phyloP scores from a whole-genome alignment of 2,329 filamentous ascomycete species.

The Aspergillus sclerotialis region DNA sequence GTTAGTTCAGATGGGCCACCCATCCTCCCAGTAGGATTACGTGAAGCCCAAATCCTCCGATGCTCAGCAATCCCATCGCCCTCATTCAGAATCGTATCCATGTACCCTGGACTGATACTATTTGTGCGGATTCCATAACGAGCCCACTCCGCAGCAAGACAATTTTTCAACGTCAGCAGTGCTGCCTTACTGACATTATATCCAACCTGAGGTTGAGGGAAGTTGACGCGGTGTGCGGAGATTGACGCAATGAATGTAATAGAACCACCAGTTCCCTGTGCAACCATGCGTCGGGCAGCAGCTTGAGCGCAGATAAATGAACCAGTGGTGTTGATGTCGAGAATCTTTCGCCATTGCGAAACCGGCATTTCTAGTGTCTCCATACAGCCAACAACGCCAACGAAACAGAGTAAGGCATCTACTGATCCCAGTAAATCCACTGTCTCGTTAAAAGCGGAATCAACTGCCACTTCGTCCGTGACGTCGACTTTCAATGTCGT shows the following conservation, averaged over 20 bases:
- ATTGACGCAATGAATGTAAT: slow-evolving; percentile 63
- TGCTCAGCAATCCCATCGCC: slow-evolving; percentile 51
- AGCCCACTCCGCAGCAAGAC: slow-evolving; percentile 67
- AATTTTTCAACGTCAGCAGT: slow-evolving; percentile 55
- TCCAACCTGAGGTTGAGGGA: slow-evolving; percentile 61
- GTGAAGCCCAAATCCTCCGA: slow-evolving; percentile 48
- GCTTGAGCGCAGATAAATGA: slow-evolving; percentile 64
- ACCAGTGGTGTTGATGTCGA: slow-evolving; percentile 67
- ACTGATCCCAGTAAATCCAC: slow-evolving; percentile 41
- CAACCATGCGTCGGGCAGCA: slow-evolving; percentile 48
- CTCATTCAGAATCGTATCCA: slow-evolving; percentile 68
- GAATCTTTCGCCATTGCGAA: slow-evolving; percentile 54
- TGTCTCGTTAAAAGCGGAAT: slow-evolving; percentile 7
- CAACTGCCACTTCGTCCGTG: slow-evolving; percentile 39
- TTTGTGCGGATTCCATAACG: slow-evolving; percentile 64
- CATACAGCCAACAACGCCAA: slow-evolving; percentile 59
- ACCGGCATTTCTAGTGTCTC: slow-evolving; percentile 54
- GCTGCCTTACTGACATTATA: slow-evolving; percentile 69
- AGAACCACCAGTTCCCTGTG: slow-evolving; percentile 46
- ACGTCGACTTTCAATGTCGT: slow-evolving; percentile 52
- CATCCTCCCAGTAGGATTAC: slow-evolving; percentile 60
- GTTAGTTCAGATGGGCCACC: slow-evolving; percentile 56
- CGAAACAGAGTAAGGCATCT: slow-evolving; percentile 56
- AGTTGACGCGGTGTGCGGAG: slow-evolving; percentile 62
- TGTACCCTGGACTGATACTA: slow-evolving; percentile 64